phyloP scores from a whole-genome alignment of 371 early-diverging fungal genomes.

The Mortierella sp. region DNA sequence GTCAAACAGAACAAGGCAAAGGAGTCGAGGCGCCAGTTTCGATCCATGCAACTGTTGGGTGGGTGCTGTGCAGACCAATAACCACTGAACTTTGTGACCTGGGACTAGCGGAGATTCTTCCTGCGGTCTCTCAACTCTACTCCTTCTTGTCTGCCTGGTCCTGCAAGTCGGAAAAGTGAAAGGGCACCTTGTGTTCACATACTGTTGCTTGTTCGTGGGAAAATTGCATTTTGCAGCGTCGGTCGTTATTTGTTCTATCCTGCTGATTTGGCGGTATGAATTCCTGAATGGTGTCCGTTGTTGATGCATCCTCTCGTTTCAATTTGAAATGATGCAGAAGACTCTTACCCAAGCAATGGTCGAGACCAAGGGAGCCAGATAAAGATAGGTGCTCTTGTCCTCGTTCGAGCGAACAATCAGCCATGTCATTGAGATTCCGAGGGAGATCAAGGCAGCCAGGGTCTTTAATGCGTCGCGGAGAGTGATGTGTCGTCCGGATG shows the following conservation, averaged over 20 bases:
- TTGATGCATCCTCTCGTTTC: neutral
- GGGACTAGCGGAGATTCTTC: neutral
- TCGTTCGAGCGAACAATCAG: slow-evolving; percentile 33
- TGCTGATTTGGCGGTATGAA: neutral
- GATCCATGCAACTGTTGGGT: neutral
- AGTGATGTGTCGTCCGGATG: slow-evolving; percentile 49
- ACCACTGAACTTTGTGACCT: neutral
- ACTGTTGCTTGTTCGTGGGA: neutral
- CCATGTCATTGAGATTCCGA: slow-evolving; percentile 43
- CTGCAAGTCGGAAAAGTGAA: neutral
- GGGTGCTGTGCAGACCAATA: slow-evolving; percentile 3
- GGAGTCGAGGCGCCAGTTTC: neutral
- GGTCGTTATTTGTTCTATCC: neutral
- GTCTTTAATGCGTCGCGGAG: slow-evolving; percentile 45
- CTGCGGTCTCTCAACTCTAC: slow-evolving; percentile 2
- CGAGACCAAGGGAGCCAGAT: slow-evolving; percentile 42
- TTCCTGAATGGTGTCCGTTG: neutral
- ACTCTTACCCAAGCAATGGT: slow-evolving; percentile 44
- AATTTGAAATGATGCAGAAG: neutral
- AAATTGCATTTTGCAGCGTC: neutral
- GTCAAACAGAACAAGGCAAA: neutral
- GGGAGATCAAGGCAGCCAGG: slow-evolving; percentile 33
- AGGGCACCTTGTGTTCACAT: neutral
- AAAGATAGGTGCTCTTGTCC: slow-evolving; percentile 43
- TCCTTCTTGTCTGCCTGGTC: neutral